phyloP scores from a whole-genome alignment of 139 green algal species.

The Micractinium conductrix region DNA sequence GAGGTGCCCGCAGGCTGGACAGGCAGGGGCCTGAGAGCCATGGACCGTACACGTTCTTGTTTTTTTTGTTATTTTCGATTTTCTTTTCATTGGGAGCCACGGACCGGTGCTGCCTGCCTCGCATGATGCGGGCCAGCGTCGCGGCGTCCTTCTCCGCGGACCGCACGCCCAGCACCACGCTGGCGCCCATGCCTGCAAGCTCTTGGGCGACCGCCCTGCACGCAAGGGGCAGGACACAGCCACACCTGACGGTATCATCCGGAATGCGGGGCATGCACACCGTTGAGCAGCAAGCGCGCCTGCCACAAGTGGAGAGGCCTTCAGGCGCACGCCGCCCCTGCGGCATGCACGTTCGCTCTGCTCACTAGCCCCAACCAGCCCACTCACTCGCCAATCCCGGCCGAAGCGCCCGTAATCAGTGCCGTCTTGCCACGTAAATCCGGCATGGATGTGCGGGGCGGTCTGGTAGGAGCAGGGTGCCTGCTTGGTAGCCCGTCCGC shows the following conservation, averaged over 20 bases:
- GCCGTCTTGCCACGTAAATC: slow-evolving; percentile 19
- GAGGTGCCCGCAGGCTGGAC: no score
- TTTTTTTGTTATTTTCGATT: no score
- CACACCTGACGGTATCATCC: background rate
- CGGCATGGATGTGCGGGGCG: no score
- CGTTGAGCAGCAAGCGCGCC: background rate
- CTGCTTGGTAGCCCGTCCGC: no score
- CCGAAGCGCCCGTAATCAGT: slow-evolving; percentile 47
- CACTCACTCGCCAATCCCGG: slow-evolving; percentile 50
- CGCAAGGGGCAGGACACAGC: background rate
- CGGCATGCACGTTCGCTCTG: no score
- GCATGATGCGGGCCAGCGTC: background rate
- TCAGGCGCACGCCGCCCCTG: background rate
- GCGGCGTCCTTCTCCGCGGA: slow-evolving; percentile 8
- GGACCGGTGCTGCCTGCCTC: background rate
- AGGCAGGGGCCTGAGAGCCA: no score
- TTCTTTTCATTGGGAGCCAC: no score
- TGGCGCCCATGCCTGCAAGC: slow-evolving; percentile 37
- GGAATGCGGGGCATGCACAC: no score
- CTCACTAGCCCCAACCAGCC: background rate
- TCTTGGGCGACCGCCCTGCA: slow-evolving; percentile 36
- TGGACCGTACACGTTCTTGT: no score
- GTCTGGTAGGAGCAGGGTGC: no score
- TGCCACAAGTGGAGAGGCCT: background rate
- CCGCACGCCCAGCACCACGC: slow-evolving; percentile 45